These are phyloP conservation scores for Nemophila menziesii DNA, from an alignment of 257 asterid genomes.

Conservation along the genomic window DNA sequence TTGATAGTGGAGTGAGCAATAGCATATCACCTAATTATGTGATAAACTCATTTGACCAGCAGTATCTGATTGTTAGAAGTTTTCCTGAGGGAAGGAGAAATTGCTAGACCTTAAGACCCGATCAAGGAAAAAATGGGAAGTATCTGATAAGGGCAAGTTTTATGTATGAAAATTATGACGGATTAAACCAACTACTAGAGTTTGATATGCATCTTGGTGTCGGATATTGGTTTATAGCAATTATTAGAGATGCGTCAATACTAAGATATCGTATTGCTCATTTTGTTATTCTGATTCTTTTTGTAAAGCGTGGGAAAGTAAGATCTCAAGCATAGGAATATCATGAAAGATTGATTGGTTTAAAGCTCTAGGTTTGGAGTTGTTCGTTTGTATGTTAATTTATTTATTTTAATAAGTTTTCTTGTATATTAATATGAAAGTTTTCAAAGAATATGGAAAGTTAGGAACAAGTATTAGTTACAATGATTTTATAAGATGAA, in stretches of 20 bases:
- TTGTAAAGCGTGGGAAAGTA: too few relatives aligned
- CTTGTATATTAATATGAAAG: too few relatives aligned
- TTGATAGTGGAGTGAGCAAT: slow-evolving; percentile 12
- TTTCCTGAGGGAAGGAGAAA: slow-evolving; percentile 19
- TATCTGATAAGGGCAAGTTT: slow-evolving; percentile 22
- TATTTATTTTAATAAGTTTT: too few relatives aligned
- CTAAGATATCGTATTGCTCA: too few relatives aligned
- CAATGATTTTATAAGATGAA: too few relatives aligned
- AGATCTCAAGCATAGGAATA: too few relatives aligned
- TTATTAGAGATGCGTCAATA: background rate
- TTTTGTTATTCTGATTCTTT: too few relatives aligned
- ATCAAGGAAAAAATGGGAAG: slow-evolving; percentile 7
- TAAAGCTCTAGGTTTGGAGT: too few relatives aligned
- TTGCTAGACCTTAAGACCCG: slow-evolving; percentile 15
- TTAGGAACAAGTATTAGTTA: too few relatives aligned
- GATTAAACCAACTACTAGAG: slow-evolving; percentile 11
- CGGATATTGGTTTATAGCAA: slow-evolving; percentile 16
- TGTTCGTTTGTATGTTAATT: too few relatives aligned
- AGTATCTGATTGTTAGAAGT: slow-evolving; percentile 17
- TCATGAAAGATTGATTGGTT: too few relatives aligned
- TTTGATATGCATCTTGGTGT: slow-evolving; percentile 35
- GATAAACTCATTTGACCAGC: slow-evolving; percentile 4
- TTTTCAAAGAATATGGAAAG: too few relatives aligned
- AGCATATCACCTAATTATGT: slow-evolving; percentile 1
- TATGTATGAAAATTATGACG: slow-evolving; percentile 33